phyloP scores from a whole-genome alignment of 2,329 filamentous ascomycete species.

The Penicillium polonicum region DNA sequence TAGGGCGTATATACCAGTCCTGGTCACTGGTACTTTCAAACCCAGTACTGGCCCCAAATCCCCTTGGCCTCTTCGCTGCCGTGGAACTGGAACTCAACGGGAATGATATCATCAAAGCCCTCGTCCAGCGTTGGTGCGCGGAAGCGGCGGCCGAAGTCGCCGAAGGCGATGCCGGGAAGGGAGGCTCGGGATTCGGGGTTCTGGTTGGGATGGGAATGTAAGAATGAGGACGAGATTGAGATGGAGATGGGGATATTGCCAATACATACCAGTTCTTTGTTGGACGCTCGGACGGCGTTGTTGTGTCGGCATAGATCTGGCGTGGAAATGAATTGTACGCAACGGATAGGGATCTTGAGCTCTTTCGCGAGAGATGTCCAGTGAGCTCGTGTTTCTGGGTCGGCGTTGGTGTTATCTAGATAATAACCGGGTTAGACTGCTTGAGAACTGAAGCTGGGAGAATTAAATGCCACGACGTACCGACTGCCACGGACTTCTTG shows the following conservation, averaged over 20 bases:
- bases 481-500: constrained; percentile 71
- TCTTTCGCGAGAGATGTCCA: constrained; percentile 76
- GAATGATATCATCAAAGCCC: constrained; percentile 78
- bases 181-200: constrained; percentile 78
- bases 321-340: constrained; percentile 77
- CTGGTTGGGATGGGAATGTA: constrained; percentile 17
- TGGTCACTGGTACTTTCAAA: constrained; percentile 43
- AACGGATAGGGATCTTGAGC: constrained; percentile 72
- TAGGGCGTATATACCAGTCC: neutral
- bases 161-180: constrained; percentile 79
- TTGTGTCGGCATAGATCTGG: constrained; percentile 77
- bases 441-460: neutral
- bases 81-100: constrained; percentile 72
- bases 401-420: constrained; percentile 95
- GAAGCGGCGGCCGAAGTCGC: constrained; percentile 70
- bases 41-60: constrained; percentile 78
- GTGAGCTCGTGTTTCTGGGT: constrained; percentile 69
- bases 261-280: constrained; percentile 39
- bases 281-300: constrained; percentile 73
- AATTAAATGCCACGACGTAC: constrained; percentile 50
- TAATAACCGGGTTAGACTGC: constrained; percentile 12
- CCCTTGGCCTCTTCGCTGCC: constrained; percentile 67
- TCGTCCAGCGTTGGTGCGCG: constrained; percentile 69
- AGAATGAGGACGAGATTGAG: neutral
- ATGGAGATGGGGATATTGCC: neutral